Evolutionary conservation across 2,329 filamentous ascomycete species (phyloP), one percentile per base, ranked within the genome.

Genomic region (Colletotrichum lini): DNA sequence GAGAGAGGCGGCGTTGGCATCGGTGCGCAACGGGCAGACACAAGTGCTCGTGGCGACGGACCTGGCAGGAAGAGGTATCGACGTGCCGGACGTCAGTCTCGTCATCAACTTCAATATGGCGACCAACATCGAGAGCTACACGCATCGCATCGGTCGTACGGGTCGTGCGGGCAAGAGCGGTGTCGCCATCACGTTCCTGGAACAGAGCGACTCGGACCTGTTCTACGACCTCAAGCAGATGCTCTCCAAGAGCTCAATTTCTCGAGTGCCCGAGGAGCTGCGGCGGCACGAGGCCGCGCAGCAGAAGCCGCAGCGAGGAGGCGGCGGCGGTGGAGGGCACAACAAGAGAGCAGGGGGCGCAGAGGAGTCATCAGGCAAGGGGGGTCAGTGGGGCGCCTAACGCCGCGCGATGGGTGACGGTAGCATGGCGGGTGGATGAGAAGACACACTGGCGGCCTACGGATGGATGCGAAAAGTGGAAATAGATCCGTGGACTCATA

Each of bases 81-180:
- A 99, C 82, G 95, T 99, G 4, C 91, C 93, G 0, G 96, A 98
- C 79, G 96, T 99, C 50, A 94, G 90, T 73, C 88, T 99, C 72
- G 96, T 99, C 68, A 89, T 99, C 80, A 99, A 99, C 85, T 99
- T 98, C 89, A 99, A 98, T 87, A 98, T 99, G 96, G 93, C 96
- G 0, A 91, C 85, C 15, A 94, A 87, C 76, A 98, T 99, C 75
- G 96, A 99, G 84, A 93, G 90, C 79, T 99, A 99, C 81, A 98
- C 96, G 2, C 96, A 99, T 86, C 92, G 96, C 84, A 93, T 99
- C 78, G 96, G 96, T 82, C 93, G 96, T 84, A 99, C 96, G 1
- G 96, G 96, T 87, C 93, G 96, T 91, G 96, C 96, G 2, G 96
- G 96, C 73, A 98, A 98, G 89, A 95, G 90, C 76, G 96, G 96